These are phyloP conservation scores for Buddleja alternifolia DNA, from an alignment of 257 asterid genomes.

Conservation along the genomic window DNA sequence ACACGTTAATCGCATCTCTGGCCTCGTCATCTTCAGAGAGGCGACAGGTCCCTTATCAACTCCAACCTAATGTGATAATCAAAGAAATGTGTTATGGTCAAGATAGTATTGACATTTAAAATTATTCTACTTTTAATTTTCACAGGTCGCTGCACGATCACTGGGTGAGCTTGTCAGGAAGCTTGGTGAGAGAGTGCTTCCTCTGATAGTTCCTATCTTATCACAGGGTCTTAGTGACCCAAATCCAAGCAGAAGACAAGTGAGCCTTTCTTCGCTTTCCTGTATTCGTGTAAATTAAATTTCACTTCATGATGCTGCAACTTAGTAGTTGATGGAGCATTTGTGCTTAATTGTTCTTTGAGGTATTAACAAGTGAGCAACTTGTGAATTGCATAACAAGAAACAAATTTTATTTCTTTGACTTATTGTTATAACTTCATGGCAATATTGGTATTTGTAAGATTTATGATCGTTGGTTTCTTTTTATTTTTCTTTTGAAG, in stretches of 20 bases:
- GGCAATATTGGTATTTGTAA: conserved; percentile 10
- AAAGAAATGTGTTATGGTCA: conserved; percentile 5
- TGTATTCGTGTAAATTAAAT: conserved; percentile 16
- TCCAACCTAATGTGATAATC: conserved; percentile 24
- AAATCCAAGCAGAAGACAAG: conserved; percentile 92
- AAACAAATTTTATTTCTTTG: background rate
- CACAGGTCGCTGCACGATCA: conserved; percentile 93
- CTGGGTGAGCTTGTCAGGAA: conserved; percentile 99
- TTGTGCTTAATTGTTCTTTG: background rate
- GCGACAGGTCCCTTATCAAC: conserved; percentile 68
- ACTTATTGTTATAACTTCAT: background rate
- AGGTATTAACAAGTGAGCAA: background rate
- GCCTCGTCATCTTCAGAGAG: conserved; percentile 97
- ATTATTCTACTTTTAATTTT: conserved; percentile 28
- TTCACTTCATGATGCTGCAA: background rate
- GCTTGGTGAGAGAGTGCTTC: conserved; percentile 99
- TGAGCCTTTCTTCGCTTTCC: conserved; percentile 40
- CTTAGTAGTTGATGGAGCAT: background rate
- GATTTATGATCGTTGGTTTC: background rate
- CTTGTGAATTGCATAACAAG: background rate
- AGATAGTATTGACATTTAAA: conserved; percentile 18
- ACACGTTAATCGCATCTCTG: conserved; percentile 84
- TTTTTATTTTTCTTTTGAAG: conserved; percentile 13
- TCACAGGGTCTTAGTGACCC: conserved; percentile 82
- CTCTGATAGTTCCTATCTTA: conserved; percentile 85